phyloP scores from a whole-genome alignment of 345 rosid genomes.

The Populus ilicifolia region DNA sequence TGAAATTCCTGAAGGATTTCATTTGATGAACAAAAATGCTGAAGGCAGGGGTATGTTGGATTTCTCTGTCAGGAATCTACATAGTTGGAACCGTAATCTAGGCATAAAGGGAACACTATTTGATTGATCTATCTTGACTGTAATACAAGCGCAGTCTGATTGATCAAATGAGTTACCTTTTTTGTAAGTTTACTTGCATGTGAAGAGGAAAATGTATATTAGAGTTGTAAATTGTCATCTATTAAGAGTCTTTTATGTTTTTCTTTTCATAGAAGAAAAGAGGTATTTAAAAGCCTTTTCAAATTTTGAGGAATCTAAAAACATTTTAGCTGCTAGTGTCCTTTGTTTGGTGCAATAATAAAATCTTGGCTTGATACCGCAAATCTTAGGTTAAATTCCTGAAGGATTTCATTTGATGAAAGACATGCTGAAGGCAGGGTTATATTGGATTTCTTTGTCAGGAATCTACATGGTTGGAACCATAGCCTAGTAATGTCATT shows the following conservation, averaged over 20 bases:
- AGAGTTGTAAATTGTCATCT: not conserved
- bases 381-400: not conserved
- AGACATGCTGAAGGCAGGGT: not conserved
- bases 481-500: not conserved
- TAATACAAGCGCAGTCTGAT: not conserved
- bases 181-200: not conserved
- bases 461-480: not conserved
- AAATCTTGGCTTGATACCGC: not conserved
- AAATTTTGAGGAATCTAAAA: not conserved
- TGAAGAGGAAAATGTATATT: not conserved
- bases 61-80: not conserved
- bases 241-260: not conserved
- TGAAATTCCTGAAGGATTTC: not conserved
- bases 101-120: not conserved
- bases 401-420: not conserved
- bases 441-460: not conserved
- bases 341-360: not conserved
- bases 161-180: not conserved
- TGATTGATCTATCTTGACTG: not conserved
- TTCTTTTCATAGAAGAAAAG: not conserved
- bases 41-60: not conserved
- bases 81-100: not conserved
- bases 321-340: not conserved
- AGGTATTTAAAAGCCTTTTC: not conserved
- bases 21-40: not conserved